These are phyloP conservation scores for Eutrema heterophyllum DNA, from an alignment of 345 rosid genomes.

Conservation along the genomic window DNA sequence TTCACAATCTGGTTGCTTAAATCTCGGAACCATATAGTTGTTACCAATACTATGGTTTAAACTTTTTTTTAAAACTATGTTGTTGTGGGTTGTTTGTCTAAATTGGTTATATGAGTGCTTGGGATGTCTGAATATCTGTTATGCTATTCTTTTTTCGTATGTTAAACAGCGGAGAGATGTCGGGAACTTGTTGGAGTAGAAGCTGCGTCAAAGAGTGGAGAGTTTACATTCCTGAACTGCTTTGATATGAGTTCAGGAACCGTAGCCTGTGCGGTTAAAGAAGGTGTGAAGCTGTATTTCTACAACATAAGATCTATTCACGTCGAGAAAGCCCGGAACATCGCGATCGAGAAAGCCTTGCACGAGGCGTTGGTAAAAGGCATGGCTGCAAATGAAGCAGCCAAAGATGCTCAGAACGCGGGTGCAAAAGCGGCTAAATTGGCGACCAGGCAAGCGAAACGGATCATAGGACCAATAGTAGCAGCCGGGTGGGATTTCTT, in stretches of 20 bases:
- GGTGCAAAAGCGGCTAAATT: conserved; percentile 87
- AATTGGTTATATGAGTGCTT: neutral
- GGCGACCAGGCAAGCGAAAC: conserved; percentile 69
- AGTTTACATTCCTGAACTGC: conserved; percentile 79
- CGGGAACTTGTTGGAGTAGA: conserved; percentile 75
- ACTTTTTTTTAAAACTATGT: neutral
- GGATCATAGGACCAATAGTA: conserved; percentile 84
- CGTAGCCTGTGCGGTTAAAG: conserved; percentile 74
- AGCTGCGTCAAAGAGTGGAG: conserved; percentile 82
- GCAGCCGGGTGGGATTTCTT: conserved; percentile 97
- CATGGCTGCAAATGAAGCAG: conserved; percentile 57
- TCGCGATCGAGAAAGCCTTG: conserved; percentile 63
- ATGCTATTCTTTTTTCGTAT: neutral
- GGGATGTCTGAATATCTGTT: neutral
- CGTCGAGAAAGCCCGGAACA: conserved; percentile 61
- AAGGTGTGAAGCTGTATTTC: conserved; percentile 83
- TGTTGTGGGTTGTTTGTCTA: neutral
- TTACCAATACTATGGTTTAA: neutral
- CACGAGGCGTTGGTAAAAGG: conserved; percentile 62
- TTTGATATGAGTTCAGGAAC: conserved; percentile 91
- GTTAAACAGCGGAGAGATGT: conserved; percentile 74
- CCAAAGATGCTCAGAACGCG: conserved; percentile 64
- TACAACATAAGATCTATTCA: conserved; percentile 76
- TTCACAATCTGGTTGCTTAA: neutral
- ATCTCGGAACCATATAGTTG: neutral